These are phyloP conservation scores for Pisolithus orientalis DNA, from an alignment of 768 basidiomycete species.

Conservation along the genomic window DNA sequence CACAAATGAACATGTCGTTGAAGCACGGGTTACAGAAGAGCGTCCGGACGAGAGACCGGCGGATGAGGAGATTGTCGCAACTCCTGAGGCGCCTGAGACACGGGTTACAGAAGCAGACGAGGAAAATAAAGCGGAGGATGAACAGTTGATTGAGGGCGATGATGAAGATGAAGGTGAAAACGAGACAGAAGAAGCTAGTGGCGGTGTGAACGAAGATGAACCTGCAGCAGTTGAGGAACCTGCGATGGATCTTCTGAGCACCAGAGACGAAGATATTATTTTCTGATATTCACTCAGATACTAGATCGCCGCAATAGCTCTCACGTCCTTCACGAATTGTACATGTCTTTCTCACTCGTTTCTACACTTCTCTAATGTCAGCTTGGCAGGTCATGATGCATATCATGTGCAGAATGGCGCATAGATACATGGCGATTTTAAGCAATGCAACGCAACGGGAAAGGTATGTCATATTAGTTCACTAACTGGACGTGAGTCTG, in stretches of 20 bases:
- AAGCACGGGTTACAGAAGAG: neutral
- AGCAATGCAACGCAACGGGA: conserved; percentile 17
- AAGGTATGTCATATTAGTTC: conserved; percentile 9
- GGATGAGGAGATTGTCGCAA: neutral
- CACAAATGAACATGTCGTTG: neutral
- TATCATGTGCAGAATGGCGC: conserved; percentile 46
- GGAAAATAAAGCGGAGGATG: conserved; percentile 5
- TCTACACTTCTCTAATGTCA: neutral
- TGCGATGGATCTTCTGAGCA: conserved; percentile 63
- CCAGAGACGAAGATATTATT: conserved; percentile 90
- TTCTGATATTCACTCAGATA: conserved; percentile 45
- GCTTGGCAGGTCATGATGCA: conserved; percentile 38
- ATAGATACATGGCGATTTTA: conserved; percentile 69
- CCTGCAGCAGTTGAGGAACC: conserved; percentile 25
- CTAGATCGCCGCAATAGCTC: too few relatives aligned
- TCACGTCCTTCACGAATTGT: too few relatives aligned
- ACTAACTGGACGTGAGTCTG: conserved; percentile 11
- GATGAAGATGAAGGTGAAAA: conserved; percentile 14
- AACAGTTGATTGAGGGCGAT: conserved; percentile 4
- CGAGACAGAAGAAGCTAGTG: conserved; percentile 8
- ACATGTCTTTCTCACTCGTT: too few relatives aligned
- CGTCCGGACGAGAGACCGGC: neutral
- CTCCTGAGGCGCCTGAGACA: neutral
- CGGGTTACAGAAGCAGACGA: neutral
- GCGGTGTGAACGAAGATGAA: conserved; percentile 22